phyloP scores from a whole-genome alignment of 768 basidiomycete species.

The Amylocystis lapponica region DNA sequence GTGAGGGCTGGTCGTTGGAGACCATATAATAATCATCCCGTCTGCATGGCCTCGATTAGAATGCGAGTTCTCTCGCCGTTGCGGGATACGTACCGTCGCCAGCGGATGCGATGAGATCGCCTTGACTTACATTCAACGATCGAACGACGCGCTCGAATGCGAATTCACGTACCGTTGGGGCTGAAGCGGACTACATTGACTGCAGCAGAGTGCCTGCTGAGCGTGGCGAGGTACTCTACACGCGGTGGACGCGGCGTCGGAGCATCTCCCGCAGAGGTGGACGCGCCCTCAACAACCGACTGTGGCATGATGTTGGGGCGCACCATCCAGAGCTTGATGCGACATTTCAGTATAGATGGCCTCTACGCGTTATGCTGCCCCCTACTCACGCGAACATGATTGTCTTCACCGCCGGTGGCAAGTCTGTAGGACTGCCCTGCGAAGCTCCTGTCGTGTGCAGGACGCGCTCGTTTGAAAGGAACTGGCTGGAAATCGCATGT shows the following conservation, averaged over 20 bases:
- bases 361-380: neutral
- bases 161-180: constrained; percentile 67
- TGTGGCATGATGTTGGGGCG: constrained; percentile 82
- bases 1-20: constrained; percentile 69
- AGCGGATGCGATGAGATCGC: constrained; percentile 90
- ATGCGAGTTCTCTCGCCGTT: too few relatives aligned
- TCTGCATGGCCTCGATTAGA: constrained; percentile 44
- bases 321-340: constrained; percentile 82
- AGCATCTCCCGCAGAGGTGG: constrained; percentile 24
- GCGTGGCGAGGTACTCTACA: constrained; percentile 93
- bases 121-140: too few relatives aligned
- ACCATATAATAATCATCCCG: constrained; percentile 97
- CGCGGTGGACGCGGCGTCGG: constrained; percentile 60
- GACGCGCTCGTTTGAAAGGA: constrained; percentile 76
- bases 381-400: constrained; percentile 84
- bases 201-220: constrained; percentile 87
- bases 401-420: constrained; percentile 95
- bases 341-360: neutral
- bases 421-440: constrained; percentile 78
- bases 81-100: constrained; percentile 76
- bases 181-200: constrained; percentile 97
- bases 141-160: too few relatives aligned
- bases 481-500: constrained; percentile 94
- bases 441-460: constrained; percentile 48
- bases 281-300: constrained; percentile 40